Evolutionary conservation across 208 protist species (phyloP), one percentile per base, ranked within the genome.

Genomic region (Hexamita inflata): DNA sequence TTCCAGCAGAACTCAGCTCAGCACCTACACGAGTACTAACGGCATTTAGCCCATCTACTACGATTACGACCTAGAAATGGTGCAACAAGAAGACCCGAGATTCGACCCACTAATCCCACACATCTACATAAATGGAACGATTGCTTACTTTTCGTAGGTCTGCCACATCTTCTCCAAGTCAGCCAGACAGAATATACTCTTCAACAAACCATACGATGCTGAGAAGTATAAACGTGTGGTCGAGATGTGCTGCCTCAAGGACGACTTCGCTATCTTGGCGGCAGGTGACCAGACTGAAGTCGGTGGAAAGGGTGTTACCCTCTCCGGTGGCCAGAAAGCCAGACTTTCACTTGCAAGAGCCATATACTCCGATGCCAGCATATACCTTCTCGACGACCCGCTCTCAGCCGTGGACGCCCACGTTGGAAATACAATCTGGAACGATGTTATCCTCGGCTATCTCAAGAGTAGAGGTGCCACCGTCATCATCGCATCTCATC

Each of bases 281-380:
- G 77, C 32, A 30, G 80, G 78, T 24, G 75, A 80, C 39, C 28
- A 58, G 41, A 82, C 78, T 26, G 68, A 79, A 34, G 90, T 93
- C 75, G 90, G 89, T 28, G 87, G 90, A 40, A 76, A 80, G 39
- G 90, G 90, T 42, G 81, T 92, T 35, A 93, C 88, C 66, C 74
- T 92, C 7, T 84, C 75, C 15, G 89, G 89, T 29, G 90, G 90
- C 15, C 88, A 91, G 79, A 87, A 88, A 74, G 68, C 74, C 30
- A 76, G 86, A 35, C 62, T 89, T 60, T 49, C 85, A 38, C 40
- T 90, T 28, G 86, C 86, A 13, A 65, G 88, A 40, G 85, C 86
- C 0, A 67, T 90, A 4, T 90, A 90, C 42, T 35, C 49, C 35
- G 35, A 75, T 30, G 26, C 19, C 19, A 32, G 32, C 13, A n/a